Base-by-base conservation (phyloP, 2,329 filamentous ascomycete genomes). In the Apiospora arundinis region DNA sequence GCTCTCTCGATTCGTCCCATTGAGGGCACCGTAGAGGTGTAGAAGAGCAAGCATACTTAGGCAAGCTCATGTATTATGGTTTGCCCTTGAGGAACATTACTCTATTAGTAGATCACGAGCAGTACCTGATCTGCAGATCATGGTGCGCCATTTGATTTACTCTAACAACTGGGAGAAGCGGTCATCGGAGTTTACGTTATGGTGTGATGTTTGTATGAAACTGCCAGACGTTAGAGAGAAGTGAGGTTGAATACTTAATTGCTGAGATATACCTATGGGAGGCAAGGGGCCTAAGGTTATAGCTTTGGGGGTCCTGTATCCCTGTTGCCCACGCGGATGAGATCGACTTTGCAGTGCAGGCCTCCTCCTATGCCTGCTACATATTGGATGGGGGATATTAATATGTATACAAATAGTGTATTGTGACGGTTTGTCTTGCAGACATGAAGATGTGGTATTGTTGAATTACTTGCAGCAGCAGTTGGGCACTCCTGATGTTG, bases 121-220 rank as follows among this genome's bases (percentile, higher is more conserved):
- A 32, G 32, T 32, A 32, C 32, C 32, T 32, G 7, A 60, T 16
- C 18, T 28, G 28, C 28, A n/a, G 52, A 60, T 11, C 16, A 21
- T 60, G 52, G 32, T 60, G 52, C 6, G 28, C 14, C 52, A 60
- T 21, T 37, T 1, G 0, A 60, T 11, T 18, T 21, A 16, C 18
- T 18, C 28, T 37, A 2, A 32, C 0, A 7, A 8, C 49, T 32
- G 25, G 23, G 14, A 18, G 18, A 37, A 37, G 14, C 56, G 32
- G 56, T 14, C 56, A 23, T 63, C n/a, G 21, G 52, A 25, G 7
- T 37, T 60, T 37, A 60, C 9, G 28, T 21, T 37, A 37, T 63
- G 21, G 40, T 23, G 32, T 63, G 56, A 63, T 40, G 18, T 40
- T 12, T 63, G 32, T 63, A 63, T 63, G 56, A 63, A 63, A 63